Evolutionary conservation across 495 filamentous ascomycete species (phyloP).

Genomic region (Apiosordaria backusii): DNA sequence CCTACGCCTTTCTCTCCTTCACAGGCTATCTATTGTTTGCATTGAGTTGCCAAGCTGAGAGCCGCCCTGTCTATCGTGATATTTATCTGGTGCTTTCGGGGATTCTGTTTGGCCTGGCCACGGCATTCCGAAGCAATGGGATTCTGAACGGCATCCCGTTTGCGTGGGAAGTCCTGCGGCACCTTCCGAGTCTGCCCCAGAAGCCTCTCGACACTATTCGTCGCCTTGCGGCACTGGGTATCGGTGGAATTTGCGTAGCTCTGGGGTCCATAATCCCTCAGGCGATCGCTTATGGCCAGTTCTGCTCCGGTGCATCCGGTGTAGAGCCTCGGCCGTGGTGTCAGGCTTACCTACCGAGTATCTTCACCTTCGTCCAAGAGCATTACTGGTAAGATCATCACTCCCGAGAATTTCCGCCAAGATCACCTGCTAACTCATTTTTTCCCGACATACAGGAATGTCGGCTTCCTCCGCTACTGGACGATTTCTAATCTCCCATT

Average conservation of each 20-base stretch:
- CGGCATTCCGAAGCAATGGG: slow-evolving; percentile 80
- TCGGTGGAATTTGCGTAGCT: slow-evolving; percentile 65
- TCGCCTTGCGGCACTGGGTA: slow-evolving; percentile 51
- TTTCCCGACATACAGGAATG: slow-evolving; percentile 56
- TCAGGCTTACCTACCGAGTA: slow-evolving; percentile 63
- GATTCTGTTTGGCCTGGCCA: slow-evolving; percentile 66
- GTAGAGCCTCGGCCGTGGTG: slow-evolving; percentile 68
- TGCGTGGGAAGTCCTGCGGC: slow-evolving; percentile 36
- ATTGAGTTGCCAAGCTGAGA: slow-evolving; percentile 42
- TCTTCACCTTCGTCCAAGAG: slow-evolving; percentile 84
- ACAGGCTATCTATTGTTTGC: slow-evolving; percentile 67
- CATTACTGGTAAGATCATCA: slow-evolving; percentile 74
- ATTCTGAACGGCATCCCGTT: slow-evolving; percentile 70
- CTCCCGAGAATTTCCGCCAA: background rate
- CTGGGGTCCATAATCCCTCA: slow-evolving; percentile 70
- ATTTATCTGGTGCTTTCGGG: slow-evolving; percentile 55
- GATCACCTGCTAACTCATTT: slow-evolving; percentile 58
- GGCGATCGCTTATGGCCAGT: slow-evolving; percentile 65
- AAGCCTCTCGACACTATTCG: slow-evolving; percentile 33
- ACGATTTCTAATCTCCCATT: slow-evolving; percentile 79
- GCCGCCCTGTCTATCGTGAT: slow-evolving; percentile 31
- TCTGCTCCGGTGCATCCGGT: slow-evolving; percentile 49
- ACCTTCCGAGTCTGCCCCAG: slow-evolving; percentile 48
- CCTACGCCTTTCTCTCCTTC: slow-evolving; percentile 77
- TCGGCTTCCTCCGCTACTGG: slow-evolving; percentile 90